Conservation (phyloP, 768 basidiomycete species). For the Lactifluus hygrophoroides region DNA sequence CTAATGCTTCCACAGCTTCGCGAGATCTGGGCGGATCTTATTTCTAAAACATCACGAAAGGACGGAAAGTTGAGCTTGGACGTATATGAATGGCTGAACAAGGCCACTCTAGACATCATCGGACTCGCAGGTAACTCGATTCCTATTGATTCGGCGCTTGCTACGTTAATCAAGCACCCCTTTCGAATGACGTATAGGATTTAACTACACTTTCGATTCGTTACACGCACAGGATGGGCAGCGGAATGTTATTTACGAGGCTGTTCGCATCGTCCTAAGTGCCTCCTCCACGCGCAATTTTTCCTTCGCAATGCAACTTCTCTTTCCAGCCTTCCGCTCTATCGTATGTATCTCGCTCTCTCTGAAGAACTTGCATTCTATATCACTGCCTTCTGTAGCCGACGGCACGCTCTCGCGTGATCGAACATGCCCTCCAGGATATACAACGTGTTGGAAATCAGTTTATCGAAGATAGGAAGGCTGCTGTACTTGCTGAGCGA, state of each 20-base stretch:
- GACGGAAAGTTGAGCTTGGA: conserved; percentile 13
- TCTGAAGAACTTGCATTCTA: not conserved
- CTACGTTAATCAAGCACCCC: not conserved
- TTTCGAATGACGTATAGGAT: conserved; percentile 25
- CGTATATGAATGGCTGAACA: conserved; percentile 19
- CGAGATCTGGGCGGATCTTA: conserved; percentile 23
- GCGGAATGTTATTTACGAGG: conserved; percentile 28
- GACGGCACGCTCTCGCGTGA: conserved; percentile 16
- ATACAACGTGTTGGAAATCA: conserved; percentile 45
- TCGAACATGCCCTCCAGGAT: conserved; percentile 28
- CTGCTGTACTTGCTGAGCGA: conserved; percentile 20
- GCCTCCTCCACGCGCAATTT: conserved; percentile 11
- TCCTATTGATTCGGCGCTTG: not conserved
- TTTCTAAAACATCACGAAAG: conserved; percentile 8
- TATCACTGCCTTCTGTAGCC: conserved; percentile 19
- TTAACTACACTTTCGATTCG: conserved; percentile 31
- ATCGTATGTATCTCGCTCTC: conserved; percentile 29
- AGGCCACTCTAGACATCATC: conserved; percentile 23
- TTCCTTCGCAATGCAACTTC: conserved; percentile 28
- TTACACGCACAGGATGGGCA: conserved; percentile 22
- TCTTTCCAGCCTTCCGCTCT: conserved; percentile 32
- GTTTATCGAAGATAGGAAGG: conserved; percentile 44
- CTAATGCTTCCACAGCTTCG: conserved; percentile 21
- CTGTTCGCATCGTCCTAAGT: conserved; percentile 28
- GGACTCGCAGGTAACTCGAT: conserved; percentile 20